Conservation (phyloP, 306 rosid species). For the Ormosia semicastrata region DNA sequence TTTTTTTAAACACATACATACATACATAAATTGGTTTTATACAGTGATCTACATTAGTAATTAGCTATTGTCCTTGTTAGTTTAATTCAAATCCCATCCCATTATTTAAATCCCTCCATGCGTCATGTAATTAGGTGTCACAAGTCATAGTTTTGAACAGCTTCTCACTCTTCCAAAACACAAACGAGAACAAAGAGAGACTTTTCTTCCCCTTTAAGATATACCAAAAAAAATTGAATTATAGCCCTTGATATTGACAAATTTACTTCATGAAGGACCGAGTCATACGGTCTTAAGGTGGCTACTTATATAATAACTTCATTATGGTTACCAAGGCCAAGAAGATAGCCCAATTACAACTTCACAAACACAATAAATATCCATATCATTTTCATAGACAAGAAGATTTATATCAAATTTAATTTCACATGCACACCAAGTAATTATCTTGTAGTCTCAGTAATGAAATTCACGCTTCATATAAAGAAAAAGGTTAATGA, state of each 20-base stretch:
- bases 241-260: not conserved
- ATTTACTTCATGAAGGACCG: not conserved
- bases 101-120: too few species aligned
- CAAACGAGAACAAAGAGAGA: not conserved
- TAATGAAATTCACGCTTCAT: too few species aligned
- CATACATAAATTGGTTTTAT: too few species aligned
- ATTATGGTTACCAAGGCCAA: not conserved
- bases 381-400: not conserved
- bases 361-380: not conserved
- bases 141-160: too few species aligned
- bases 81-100: too few species aligned
- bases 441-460: too few species aligned
- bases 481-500: too few species aligned
- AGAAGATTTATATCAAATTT: not conserved
- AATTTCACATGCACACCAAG: not conserved
- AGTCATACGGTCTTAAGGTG: not conserved
- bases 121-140: too few species aligned
- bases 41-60: too few species aligned
- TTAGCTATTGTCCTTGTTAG: too few species aligned
- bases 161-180: not conserved
- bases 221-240: not conserved
- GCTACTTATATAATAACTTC: not conserved
- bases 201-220: not conserved
- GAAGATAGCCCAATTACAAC: not conserved
- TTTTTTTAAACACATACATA: too few species aligned